Base-by-base conservation (phyloP, 148 eudicot species). In the Euryodendron excelsum region DNA sequence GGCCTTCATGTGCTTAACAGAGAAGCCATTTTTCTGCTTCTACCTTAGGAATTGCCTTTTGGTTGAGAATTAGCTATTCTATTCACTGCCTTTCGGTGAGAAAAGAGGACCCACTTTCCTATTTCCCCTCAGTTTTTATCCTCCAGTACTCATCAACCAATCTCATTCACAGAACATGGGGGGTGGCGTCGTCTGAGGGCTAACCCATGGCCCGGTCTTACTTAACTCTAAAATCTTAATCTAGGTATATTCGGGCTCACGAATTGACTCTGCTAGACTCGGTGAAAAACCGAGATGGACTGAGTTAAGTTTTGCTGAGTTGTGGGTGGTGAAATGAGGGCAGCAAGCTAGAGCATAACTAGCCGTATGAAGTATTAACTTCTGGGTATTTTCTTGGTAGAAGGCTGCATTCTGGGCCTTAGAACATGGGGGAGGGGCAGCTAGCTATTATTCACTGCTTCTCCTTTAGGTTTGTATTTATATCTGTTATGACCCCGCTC, bases 101-200 rank as follows among this genome's bases (percentile, higher is more conserved):
- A 65, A 50, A 17, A 20, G 39, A 44, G 72, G 82, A 7, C 73
- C 82, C 73, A 53, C 81, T 44, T 39, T 14, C 11, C 37, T 74
- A 68, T 74, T 78, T 63, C 28, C 55, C 4, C 68, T 77, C n/a
- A n/a, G 50, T 56, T 72, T 62, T 14, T 47, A 74, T 80, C 77
- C 60, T 34, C 37, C 67, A 13, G 31, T 18, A n/a, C 64, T 28
- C 73, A 53, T 7, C 74, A 77, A 28, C 80, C 67, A 78, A 75
- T 77, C 66, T 75, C 80, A 37, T 69, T 78, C 86, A 78, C 75
- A 78, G 88, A 86, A 86, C 88, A 83, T 86, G 88, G 78, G 84
- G 65, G n/a, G 4, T 55, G 44, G 84, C 69, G 45, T 63, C 77
- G 41, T 25, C 69, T 68, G 5, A 2, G 74, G 48, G 37, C 62